phyloP scores from a whole-genome alignment of 805 yeast genomes.

The Danielozyma ontarioensis region DNA sequence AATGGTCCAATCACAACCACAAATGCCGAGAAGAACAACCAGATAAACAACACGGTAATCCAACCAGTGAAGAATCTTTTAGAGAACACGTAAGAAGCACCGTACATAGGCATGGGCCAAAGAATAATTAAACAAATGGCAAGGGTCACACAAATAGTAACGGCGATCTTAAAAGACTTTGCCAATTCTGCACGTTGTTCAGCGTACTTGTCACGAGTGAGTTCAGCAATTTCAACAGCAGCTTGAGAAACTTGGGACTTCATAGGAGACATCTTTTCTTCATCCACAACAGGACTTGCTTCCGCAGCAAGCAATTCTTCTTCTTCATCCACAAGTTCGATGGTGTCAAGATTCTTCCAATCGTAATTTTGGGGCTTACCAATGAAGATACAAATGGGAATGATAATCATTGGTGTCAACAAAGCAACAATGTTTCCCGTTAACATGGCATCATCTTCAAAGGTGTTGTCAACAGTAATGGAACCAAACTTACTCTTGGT shows the following conservation, averaged over 20 bases:
- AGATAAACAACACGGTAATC: slow-evolving; percentile 75
- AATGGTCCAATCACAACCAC: slow-evolving; percentile 67
- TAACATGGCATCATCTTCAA: slow-evolving; percentile 83
- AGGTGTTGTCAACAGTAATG: slow-evolving; percentile 46
- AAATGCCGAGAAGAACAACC: slow-evolving; percentile 67
- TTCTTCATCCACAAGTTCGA: slow-evolving; percentile 66
- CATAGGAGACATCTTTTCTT: slow-evolving; percentile 26
- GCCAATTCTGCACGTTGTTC: slow-evolving; percentile 49
- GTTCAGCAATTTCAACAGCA: slow-evolving; percentile 33
- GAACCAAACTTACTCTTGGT: slow-evolving; percentile 30
- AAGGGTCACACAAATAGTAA: slow-evolving; percentile 53
- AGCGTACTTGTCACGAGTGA: slow-evolving; percentile 20
- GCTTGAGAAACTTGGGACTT: slow-evolving; percentile 34
- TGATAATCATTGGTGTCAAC: slow-evolving; percentile 60
- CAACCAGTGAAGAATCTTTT: slow-evolving; percentile 82
- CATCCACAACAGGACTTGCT: slow-evolving; percentile 9
- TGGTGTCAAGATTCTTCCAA: slow-evolving; percentile 56
- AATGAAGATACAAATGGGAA: slow-evolving; percentile 59
- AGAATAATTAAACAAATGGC: slow-evolving; percentile 61
- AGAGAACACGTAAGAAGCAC: slow-evolving; percentile 69
- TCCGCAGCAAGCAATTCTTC: slow-evolving; percentile 52
- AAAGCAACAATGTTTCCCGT: slow-evolving; percentile 84
- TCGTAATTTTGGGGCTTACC: slow-evolving; percentile 73
- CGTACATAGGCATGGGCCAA: slow-evolving; percentile 97
- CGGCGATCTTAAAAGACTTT: slow-evolving; percentile 58